phyloP scores from a whole-genome alignment of 345 rosid genomes.

The Barbarea vulgaris region DNA sequence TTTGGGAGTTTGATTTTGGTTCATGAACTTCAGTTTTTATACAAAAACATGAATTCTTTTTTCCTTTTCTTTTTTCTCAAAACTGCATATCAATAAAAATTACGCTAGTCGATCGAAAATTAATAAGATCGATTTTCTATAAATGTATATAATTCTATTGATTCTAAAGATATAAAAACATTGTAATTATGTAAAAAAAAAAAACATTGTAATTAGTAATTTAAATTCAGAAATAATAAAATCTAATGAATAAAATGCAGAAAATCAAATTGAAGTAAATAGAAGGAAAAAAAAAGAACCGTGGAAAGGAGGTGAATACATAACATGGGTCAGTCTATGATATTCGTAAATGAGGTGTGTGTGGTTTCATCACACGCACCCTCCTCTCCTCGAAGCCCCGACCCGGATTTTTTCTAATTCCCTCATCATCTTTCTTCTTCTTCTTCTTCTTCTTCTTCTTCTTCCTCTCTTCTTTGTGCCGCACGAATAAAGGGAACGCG shows the following conservation, averaged over 20 bases:
- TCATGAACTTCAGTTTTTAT: not conserved
- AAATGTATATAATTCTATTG: not conserved
- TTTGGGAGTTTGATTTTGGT: not conserved
- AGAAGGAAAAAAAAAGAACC: not conserved
- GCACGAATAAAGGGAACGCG: not conserved
- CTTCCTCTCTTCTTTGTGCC: slow-evolving; percentile 20
- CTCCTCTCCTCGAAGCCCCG: slow-evolving; percentile 26
- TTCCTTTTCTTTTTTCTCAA: no score
- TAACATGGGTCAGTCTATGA: no score
- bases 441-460: not conserved
- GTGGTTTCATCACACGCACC: slow-evolving; percentile 25
- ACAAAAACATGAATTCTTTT: not conserved
- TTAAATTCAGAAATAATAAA: no score
- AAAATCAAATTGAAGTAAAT: not conserved
- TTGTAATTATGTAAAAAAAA: no score
- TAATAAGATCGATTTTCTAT: no score
- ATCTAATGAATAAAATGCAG: not conserved
- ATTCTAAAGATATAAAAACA: not conserved
- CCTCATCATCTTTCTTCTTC: slow-evolving; percentile 4
- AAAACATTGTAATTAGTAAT: no score
- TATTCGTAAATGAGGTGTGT: slow-evolving; percentile 33
- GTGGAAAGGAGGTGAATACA: slow-evolving; percentile 28
- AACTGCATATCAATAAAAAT: no score
- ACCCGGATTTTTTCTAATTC: slow-evolving; percentile 10
- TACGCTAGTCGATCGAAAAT: no score